Base-by-base conservation (phyloP, 2,329 filamentous ascomycete genomes). In the Fusarium multiceps region DNA sequence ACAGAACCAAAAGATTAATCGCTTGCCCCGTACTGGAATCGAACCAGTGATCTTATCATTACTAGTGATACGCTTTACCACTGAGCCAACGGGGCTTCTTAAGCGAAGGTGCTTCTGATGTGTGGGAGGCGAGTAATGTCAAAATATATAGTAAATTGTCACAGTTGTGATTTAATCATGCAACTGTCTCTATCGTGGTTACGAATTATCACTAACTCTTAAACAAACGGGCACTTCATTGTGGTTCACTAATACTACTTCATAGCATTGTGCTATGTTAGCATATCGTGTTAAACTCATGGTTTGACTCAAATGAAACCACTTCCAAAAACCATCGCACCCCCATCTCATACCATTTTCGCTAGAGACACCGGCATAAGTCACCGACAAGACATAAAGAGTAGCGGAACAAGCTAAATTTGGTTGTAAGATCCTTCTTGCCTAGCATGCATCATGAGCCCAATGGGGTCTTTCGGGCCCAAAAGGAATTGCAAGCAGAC, bases 61-160 rank as follows among this genome's bases (percentile, higher is more conserved):
- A 78, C 76, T 78, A 78, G 76, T 78, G 76, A 78, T 71, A 78
- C 76, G 76, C 76, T 78, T 73, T 78, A 78, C 76, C 76, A 78
- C 76, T 78, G 67, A 78, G 76, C 76, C 75, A 78, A 77, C 70
- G 73, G 68, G 74, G 76, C 47, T 60, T 60, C 2, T 28, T 28
- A 14, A 47, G 60, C 34, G 47, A 42, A 40, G 7, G 3, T 3
- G 5, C 13, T 42, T 54, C 18, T 0, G 21, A 46, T 32, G 14
- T 3, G 4, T 2, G 3, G 6, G 4, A 1, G 0, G 0, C 0
- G 3, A 6, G 1, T 2, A 32, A 16, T 9, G 0, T 4, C 3
- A 27, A 0, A 27, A 62, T 21, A 63, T 49, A 32, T 37, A 21
- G 21, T 21, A 21, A 21, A 4, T 4, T 21, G 21, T 21, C 21